These are phyloP conservation scores for Fomitopsis pulvina DNA, from an alignment of 768 basidiomycete species.

Conservation along the genomic window DNA sequence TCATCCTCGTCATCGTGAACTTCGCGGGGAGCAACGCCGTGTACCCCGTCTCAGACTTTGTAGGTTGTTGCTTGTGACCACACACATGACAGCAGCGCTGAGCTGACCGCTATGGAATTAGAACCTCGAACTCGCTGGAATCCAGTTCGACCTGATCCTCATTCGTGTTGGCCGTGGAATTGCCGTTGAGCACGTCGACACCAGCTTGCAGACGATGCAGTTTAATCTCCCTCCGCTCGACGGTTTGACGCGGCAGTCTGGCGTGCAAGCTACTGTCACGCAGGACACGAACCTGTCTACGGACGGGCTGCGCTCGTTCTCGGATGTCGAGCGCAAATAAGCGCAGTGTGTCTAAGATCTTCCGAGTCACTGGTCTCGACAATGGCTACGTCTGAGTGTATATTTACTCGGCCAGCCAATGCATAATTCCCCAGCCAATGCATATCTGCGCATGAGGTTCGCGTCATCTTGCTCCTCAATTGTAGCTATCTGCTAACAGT, in stretches of 20 bases:
- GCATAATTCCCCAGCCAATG: no score
- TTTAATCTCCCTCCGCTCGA: neutral
- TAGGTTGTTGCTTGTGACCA: neutral
- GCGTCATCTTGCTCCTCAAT: no score
- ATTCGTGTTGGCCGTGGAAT: neutral
- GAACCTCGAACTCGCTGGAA: neutral
- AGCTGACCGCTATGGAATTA: neutral
- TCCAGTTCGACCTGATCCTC: constrained; percentile 3
- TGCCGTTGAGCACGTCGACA: neutral
- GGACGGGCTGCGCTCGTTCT: neutral
- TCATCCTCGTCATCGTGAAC: neutral
- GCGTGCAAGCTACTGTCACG: neutral
- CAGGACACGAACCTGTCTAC: neutral
- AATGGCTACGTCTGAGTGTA: neutral
- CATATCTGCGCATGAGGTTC: no score
- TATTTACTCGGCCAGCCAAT: no score
- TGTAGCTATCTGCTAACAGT: no score
- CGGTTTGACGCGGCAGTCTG: neutral
- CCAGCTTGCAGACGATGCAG: neutral
- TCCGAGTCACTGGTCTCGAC: neutral
- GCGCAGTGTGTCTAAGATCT: neutral
- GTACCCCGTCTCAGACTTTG: neutral
- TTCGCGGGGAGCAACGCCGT: neutral
- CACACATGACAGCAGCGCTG: neutral
- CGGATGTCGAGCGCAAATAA: neutral